These are phyloP conservation scores for Gossypium raimondii DNA, from an alignment of 345 rosid species.

Conservation along the genomic window DNA sequence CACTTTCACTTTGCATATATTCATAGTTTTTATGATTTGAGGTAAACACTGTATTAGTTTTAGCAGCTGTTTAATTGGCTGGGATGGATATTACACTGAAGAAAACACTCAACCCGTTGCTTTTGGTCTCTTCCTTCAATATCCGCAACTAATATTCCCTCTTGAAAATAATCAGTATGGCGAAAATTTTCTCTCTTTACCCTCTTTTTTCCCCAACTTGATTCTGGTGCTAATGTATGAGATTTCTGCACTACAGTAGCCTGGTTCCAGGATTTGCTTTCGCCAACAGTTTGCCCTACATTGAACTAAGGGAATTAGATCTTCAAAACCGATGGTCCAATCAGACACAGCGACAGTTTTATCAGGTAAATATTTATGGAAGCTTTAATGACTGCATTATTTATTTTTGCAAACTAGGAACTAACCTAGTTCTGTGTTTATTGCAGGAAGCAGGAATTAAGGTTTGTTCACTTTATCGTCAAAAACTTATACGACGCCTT, in stretches of 20 bases:
- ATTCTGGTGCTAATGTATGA: background rate
- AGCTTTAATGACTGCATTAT: background rate
- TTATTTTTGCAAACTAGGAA: background rate
- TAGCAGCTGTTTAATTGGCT: slow-evolving; percentile 42
- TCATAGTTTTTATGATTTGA: background rate
- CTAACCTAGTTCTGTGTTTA: background rate
- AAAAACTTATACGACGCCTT: background rate
- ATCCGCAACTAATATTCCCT: slow-evolving; percentile 32
- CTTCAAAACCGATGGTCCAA: slow-evolving; percentile 35
- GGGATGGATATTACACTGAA: slow-evolving; percentile 55
- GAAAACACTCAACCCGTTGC: slow-evolving; percentile 35
- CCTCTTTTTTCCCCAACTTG: background rate
- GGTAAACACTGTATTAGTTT: slow-evolving; percentile 3
- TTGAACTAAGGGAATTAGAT: slow-evolving; percentile 41
- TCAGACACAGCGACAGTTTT: slow-evolving; percentile 53
- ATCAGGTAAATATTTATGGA: slow-evolving; percentile 39
- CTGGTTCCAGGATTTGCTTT: slow-evolving; percentile 70
- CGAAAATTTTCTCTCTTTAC: background rate
- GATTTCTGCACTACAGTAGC: slow-evolving; percentile 16
- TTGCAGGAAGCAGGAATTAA: slow-evolving; percentile 76
- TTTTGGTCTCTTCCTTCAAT: slow-evolving; percentile 42
- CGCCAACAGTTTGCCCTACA: slow-evolving; percentile 38
- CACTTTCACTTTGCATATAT: background rate
- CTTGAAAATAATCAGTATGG: slow-evolving; percentile 32
- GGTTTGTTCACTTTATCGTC: slow-evolving; percentile 33